Conservation (phyloP, 768 basidiomycete species). For the Candolleomyces efflorescens region DNA sequence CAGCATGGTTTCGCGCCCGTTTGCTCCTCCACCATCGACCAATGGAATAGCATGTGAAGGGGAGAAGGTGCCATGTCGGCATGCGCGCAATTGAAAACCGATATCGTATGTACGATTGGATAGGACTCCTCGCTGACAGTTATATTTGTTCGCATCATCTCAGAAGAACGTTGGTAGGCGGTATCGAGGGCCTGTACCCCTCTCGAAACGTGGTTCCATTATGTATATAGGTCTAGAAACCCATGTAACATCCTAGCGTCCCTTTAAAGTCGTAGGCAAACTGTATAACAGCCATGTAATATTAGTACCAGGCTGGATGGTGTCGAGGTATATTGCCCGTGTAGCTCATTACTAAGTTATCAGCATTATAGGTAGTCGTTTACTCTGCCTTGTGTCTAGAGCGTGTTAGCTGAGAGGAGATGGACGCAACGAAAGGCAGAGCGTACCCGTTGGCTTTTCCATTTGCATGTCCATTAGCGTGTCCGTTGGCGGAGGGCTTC, state of each 20-base stretch:
- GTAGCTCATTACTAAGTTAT: conserved; percentile 26
- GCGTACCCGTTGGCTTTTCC: conserved; percentile 28
- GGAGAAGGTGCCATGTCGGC: not conserved
- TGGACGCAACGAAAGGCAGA: not conserved
- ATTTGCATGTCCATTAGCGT: conserved; percentile 34
- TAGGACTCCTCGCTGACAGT: too few relatives aligned
- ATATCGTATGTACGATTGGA: too few relatives aligned
- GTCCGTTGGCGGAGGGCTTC: conserved; percentile 43
- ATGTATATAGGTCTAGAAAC: not conserved
- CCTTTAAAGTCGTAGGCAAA: conserved; percentile 9
- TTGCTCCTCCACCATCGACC: too few relatives aligned
- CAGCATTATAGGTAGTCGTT: conserved; percentile 12
- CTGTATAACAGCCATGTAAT: conserved; percentile 10
- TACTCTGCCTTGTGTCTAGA: conserved; percentile 28
- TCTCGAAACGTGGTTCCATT: not conserved
- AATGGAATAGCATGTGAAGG: not conserved
- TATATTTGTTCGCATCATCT: too few relatives aligned
- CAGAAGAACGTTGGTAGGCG: too few relatives aligned
- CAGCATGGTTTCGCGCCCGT: too few relatives aligned
- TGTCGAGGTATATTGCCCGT: conserved; percentile 34
- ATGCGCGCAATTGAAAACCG: too few relatives aligned
- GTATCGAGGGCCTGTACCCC: too few relatives aligned
- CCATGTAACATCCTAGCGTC: conserved; percentile 1
- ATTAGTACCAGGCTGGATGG: conserved; percentile 32
- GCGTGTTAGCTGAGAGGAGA: not conserved